These are phyloP conservation scores for Ophiostoma sp. DNA, from an alignment of 2,329 filamentous ascomycete species.

Conservation along the genomic window DNA sequence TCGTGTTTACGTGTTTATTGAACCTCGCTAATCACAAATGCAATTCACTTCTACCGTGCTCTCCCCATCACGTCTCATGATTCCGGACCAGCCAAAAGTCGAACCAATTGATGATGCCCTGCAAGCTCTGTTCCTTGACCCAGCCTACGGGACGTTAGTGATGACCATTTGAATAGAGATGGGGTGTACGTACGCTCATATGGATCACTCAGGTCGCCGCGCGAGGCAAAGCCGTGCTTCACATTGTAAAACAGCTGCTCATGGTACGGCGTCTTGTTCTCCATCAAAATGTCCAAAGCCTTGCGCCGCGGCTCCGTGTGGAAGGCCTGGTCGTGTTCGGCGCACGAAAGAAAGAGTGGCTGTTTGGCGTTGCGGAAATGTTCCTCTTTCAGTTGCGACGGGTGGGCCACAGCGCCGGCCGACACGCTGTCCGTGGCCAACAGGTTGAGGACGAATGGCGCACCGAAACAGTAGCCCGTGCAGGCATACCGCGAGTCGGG, in stretches of 20 bases:
- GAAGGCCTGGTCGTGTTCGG: conserved; percentile 49
- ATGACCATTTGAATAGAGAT: background rate
- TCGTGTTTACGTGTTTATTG: too few species aligned
- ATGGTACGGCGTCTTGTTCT: conserved; percentile 53
- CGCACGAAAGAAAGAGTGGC: conserved; percentile 49
- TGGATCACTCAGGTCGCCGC: conserved; percentile 36
- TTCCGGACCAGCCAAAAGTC: conserved; percentile 29
- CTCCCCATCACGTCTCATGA: background rate
- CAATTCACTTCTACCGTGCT: background rate
- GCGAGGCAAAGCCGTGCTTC: conserved; percentile 34
- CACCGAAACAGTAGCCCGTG: conserved; percentile 46
- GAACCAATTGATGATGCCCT: conserved; percentile 31
- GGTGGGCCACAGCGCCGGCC: conserved; percentile 53
- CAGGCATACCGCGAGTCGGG: conserved; percentile 42
- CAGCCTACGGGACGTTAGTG: conserved; percentile 27
- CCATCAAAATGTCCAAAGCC: conserved; percentile 46
- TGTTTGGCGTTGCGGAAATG: conserved; percentile 45
- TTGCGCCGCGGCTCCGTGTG: conserved; percentile 39
- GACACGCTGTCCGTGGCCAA: conserved; percentile 41
- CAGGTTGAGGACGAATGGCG: conserved; percentile 47
- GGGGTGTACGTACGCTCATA: conserved; percentile 42
- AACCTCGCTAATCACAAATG: background rate
- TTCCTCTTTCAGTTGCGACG: conserved; percentile 49
- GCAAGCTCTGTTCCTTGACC: conserved; percentile 32
- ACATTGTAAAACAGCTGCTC: conserved; percentile 63